phyloP scores from a whole-genome alignment of 768 basidiomycete genomes.

The Boletus speciosus region DNA sequence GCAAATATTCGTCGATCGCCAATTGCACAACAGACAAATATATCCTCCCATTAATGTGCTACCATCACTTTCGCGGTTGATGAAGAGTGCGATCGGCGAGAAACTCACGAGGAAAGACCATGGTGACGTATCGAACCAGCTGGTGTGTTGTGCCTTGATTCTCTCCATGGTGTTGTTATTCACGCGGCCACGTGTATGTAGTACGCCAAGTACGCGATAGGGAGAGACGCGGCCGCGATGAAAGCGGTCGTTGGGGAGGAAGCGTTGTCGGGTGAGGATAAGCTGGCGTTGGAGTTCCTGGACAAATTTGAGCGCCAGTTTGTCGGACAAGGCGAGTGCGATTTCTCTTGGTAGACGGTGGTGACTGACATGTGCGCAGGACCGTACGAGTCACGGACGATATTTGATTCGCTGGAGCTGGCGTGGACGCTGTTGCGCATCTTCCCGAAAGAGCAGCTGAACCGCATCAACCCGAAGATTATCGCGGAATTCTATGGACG shows the following conservation, averaged over 20 bases:
- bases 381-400: conserved; percentile 89
- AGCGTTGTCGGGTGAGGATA: conserved; percentile 91
- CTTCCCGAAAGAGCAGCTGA: conserved; percentile 98
- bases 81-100: conserved; percentile 99
- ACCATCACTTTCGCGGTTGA: conserved; percentile 95
- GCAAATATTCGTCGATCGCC: conserved; percentile 97
- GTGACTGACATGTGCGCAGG: conserved; percentile 43
- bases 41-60: conserved; percentile 99
- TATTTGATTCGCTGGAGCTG: conserved; percentile 96
- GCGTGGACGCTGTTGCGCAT: conserved; percentile 96
- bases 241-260: conserved; percentile 99
- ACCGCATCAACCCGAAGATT: conserved; percentile 97
- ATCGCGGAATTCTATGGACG: conserved; percentile 90
- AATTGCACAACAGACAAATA: conserved; percentile 94
- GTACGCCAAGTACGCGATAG: conserved; percentile 99
- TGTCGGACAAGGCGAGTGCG: conserved; percentile 81
- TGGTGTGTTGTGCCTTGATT: conserved; percentile 55
- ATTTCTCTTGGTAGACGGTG: not conserved
- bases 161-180: conserved; percentile 10
- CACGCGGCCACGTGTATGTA: conserved; percentile 38
- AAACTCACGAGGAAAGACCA: conserved; percentile 97
- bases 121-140: conserved; percentile 97
- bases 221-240: conserved; percentile 96
- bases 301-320: conserved; percentile 98
- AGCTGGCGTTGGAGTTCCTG: conserved; percentile 93